Evolutionary conservation across 495 filamentous ascomycete genomes (phyloP).

Genomic region (Sordaria brevicollis): DNA sequence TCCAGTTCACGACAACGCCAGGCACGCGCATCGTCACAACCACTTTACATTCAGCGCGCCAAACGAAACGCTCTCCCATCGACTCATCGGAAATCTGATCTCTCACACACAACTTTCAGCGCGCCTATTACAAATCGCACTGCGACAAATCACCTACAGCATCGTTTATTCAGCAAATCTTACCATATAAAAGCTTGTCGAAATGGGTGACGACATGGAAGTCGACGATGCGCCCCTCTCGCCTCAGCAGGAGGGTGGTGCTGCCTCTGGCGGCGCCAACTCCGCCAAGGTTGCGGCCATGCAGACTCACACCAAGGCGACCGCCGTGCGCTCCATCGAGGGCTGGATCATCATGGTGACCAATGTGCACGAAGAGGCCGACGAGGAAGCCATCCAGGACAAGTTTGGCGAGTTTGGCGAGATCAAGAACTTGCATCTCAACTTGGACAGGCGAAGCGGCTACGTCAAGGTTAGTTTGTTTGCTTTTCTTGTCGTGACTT

Average conservation of each 20-base stretch:
- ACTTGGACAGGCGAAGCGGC: slow-evolving; percentile 87
- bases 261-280: slow-evolving; percentile 2
- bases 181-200: neutral
- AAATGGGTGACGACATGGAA: slow-evolving; percentile 15
- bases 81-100: neutral
- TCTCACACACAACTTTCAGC: neutral
- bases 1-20: neutral
- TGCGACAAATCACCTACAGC: neutral
- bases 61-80: neutral
- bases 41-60: neutral
- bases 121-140: neutral
- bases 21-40: neutral
- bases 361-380: slow-evolving; percentile 96
- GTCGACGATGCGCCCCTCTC: slow-evolving; percentile 4
- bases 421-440: slow-evolving; percentile 94
- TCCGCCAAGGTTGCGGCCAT: slow-evolving; percentile 49
- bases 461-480: slow-evolving; percentile 78
- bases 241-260: neutral
- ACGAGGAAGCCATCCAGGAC: slow-evolving; percentile 90
- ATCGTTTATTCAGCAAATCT: neutral
- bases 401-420: slow-evolving; percentile 93
- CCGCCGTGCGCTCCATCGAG: slow-evolving; percentile 94
- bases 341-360: slow-evolving; percentile 97
- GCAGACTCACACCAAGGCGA: slow-evolving; percentile 69
- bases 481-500: neutral